Conservation (phyloP, 495 filamentous ascomycete species). For the Barbatosphaeria neglecta region DNA sequence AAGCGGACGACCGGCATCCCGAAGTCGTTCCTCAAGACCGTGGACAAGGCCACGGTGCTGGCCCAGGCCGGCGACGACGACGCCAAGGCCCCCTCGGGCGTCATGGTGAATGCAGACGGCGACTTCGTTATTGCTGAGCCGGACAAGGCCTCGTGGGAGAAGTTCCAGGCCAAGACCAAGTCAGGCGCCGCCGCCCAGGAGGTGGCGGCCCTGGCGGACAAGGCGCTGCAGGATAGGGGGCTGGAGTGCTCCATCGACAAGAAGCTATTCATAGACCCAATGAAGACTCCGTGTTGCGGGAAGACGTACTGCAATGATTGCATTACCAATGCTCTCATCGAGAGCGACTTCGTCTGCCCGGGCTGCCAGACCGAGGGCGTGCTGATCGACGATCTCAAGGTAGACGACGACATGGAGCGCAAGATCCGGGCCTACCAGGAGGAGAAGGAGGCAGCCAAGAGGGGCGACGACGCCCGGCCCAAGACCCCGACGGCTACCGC, state of each 20-base stretch:
- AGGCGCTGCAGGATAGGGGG: conserved; percentile 72
- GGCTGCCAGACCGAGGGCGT: conserved; percentile 82
- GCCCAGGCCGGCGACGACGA: conserved; percentile 60
- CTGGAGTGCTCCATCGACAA: conserved; percentile 92
- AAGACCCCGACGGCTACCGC: conserved; percentile 18
- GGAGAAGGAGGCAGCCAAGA: conserved; percentile 50
- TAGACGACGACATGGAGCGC: conserved; percentile 62
- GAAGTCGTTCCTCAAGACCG: conserved; percentile 78
- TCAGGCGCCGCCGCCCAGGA: conserved; percentile 69
- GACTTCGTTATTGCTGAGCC: conserved; percentile 92
- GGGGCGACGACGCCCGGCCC: conserved; percentile 24
- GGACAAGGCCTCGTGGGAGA: conserved; percentile 89
- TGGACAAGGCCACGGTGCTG: conserved; percentile 76
- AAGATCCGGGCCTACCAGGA: conserved; percentile 73
- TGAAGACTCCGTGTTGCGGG: conserved; percentile 94
- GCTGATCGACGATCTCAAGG: conserved; percentile 77
- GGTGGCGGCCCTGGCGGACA: conserved; percentile 54
- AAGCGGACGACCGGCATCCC: conserved; percentile 96
- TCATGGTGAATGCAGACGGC: conserved; percentile 96
- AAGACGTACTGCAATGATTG: conserved; percentile 98
- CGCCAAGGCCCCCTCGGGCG: conserved; percentile 62
- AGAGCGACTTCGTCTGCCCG: conserved; percentile 94
- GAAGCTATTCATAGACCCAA: conserved; percentile 90
- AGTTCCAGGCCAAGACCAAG: conserved; percentile 88
- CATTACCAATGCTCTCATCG: conserved; percentile 93